Evolutionary conservation across 139 green algal species (phyloP).

Genomic region (Eudorina sp.): DNA sequence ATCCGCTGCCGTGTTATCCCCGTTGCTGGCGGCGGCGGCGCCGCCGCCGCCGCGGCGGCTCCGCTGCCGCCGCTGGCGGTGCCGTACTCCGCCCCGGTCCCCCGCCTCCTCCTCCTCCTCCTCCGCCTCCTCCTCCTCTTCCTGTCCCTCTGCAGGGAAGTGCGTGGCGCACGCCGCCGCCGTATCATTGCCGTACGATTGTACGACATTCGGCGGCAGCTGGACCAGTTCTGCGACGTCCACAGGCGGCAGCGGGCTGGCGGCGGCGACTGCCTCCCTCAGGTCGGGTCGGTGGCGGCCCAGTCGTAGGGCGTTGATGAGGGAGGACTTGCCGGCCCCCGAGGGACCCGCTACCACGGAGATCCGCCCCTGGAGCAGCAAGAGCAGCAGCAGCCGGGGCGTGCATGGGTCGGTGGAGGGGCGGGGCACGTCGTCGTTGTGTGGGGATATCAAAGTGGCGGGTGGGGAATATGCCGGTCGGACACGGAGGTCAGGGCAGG

Average conservation of each 20-base stretch:
- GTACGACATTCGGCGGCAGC: not conserved
- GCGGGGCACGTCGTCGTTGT: too few species aligned
- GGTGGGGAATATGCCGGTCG: too few species aligned
- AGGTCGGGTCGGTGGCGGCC: constrained; percentile 59
- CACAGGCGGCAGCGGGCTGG: not conserved
- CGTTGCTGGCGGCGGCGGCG: not conserved
- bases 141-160: not conserved
- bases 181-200: not conserved
- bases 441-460: too few species aligned
- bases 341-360: constrained; percentile 93
- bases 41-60: not conserved
- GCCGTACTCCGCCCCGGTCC: not conserved
- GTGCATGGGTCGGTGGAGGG: too few species aligned
- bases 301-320: constrained; percentile 92
- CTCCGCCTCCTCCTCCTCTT: not conserved
- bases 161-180: not conserved
- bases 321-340: constrained; percentile 93
- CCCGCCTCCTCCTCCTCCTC: not conserved
- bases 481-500: too few species aligned
- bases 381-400: too few species aligned
- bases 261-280: not conserved
- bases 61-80: not conserved
- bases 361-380: constrained; percentile 57
- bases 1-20: not conserved
- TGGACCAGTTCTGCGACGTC: not conserved